Evolutionary conservation across 2,329 filamentous ascomycete species (phyloP).

Genomic region (Geosmithia flava): DNA sequence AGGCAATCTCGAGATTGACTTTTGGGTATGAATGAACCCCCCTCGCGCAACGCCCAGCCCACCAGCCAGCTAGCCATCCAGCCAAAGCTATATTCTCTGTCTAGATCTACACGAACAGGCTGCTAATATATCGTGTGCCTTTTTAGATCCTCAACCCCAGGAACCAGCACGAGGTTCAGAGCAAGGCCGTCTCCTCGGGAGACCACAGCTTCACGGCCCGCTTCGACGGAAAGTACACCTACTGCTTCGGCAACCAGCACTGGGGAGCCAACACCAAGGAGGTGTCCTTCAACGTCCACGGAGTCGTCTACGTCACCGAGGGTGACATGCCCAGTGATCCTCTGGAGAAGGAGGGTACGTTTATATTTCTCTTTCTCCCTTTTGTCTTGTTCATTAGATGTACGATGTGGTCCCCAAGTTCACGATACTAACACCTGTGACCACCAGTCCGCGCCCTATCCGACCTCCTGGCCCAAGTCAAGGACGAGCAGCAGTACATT

Average conservation of each 20-base stretch:
- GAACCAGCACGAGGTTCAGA: slow-evolving; percentile 64
- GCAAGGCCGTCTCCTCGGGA: slow-evolving; percentile 74
- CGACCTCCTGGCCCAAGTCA: slow-evolving; percentile 80
- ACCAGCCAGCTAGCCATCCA: too few species aligned
- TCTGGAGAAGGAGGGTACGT: slow-evolving; percentile 74
- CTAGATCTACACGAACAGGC: neutral
- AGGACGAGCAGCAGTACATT: slow-evolving; percentile 97
- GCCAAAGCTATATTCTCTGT: too few species aligned
- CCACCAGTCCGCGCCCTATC: slow-evolving; percentile 63
- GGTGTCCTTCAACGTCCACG: slow-evolving; percentile 98
- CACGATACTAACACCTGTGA: slow-evolving; percentile 3
- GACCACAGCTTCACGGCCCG: slow-evolving; percentile 85
- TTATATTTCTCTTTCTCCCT: neutral
- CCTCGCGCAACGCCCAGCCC: neutral
- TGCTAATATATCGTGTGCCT: neutral
- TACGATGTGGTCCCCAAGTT: neutral
- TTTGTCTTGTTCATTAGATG: neutral
- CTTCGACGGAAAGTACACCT: slow-evolving; percentile 78
- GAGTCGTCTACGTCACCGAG: slow-evolving; percentile 93
- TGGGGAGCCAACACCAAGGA: slow-evolving; percentile 96
- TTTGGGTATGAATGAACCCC: slow-evolving; percentile 60
- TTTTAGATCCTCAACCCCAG: slow-evolving; percentile 64
- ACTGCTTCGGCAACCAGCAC: slow-evolving; percentile 99
- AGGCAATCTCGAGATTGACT: slow-evolving; percentile 92
- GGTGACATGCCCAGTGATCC: slow-evolving; percentile 74